Evolutionary conservation across 78 protist genomes (phyloP), one percentile per base, ranked within the genome.

Genomic region (Parvularia atlantis): DNA sequence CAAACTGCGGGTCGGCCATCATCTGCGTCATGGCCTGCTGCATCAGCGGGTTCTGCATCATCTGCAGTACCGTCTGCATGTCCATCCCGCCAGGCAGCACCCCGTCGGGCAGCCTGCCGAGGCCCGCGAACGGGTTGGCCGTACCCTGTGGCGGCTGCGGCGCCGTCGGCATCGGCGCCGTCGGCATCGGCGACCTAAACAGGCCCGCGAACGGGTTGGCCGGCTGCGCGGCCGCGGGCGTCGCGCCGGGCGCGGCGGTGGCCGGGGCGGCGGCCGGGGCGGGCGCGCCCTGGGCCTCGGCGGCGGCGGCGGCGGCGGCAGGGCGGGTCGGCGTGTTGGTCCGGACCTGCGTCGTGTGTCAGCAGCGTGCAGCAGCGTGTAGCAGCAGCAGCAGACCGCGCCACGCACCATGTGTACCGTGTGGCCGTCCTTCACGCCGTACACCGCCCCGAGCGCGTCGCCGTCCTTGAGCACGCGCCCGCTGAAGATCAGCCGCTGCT

Each of bases 11-110:
- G 71, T 66, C 41, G 56, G 33, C 56, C 56, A 66, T 33, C 71
- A 66, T 66, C 30, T 31, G 40, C 71, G 41, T 66, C 71, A 66
- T 66, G 31, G 14, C 46, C 31, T 66, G 22, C 71, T 40, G 33
- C 71, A 66, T 66, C 24, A 40, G 54, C 1, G 71, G 71, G 48
- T 66, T 66, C 40, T 66, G 37, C 57, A 48, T 48, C 71, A 66
- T 66, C 56, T 48, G 46, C 71, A 28, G 69, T 20, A 35, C n/a
- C 43, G 43, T 20, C n/a, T 17, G 69, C 69, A 64, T 37, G 11
- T 44, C 57, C 71, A 66, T 66, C 9, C 71, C 71, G 11, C 71
- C 71, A n/a, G n/a, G n/a, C n/a, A n/a, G n/a, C n/a, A n/a, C n/a
- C n/a, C n/a, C n/a, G n/a, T n/a, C n/a, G n/a, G n/a, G n/a, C n/a